Base-by-base conservation (phyloP, 139 green algal species). In the Trebouxia sp. region DNA sequence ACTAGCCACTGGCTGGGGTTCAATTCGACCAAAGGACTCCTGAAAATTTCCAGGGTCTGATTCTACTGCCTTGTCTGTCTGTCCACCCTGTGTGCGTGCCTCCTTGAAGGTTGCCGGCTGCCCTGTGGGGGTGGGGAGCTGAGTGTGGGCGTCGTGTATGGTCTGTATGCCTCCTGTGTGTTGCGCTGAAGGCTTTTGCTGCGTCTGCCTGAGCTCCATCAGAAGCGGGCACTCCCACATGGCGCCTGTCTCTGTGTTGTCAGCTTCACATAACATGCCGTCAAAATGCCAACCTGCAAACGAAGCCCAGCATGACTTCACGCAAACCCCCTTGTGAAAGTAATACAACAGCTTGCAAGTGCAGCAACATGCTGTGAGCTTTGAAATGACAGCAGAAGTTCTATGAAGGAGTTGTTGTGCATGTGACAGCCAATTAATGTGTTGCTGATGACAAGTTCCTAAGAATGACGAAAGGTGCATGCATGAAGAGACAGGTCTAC, bases 191-290 rank as follows among this genome's bases (percentile, higher is more conserved):
- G 76, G 65, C 65, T 37, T 37, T 1, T 56, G 5, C 2, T 72
- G 79, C 56, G 65, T 43, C 38, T 55, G 24, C 17, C 72, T 14
- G 42, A 94, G 78, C 35, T 85, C 80, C 15, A 89, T 70, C 58
- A 93, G 72, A 32, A 93, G 82, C 11, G 90, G 90, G 72, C 90
- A 93, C 83, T 93, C 90, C 90, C 90, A 93, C 85, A 93, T 91
- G 24, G 85, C 79, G 9, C 88, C 88, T 0, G 83, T 88, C 42
- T 93, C 85, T 5, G 50, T 50, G n/a, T 66, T 85, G 43, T 75
- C 42, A 12, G 78, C 88, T 69, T 84, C 78, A 66, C 89, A 93
- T 37, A 93, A 80, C 75, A 82, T 76, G 51, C 89, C 89, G 53
- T 85, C 80, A 39, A 87, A 88, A 32, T 83, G 50, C 89, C 89